phyloP scores from a whole-genome alignment of 345 rosid genomes.

The Gossypium raimondii region DNA sequence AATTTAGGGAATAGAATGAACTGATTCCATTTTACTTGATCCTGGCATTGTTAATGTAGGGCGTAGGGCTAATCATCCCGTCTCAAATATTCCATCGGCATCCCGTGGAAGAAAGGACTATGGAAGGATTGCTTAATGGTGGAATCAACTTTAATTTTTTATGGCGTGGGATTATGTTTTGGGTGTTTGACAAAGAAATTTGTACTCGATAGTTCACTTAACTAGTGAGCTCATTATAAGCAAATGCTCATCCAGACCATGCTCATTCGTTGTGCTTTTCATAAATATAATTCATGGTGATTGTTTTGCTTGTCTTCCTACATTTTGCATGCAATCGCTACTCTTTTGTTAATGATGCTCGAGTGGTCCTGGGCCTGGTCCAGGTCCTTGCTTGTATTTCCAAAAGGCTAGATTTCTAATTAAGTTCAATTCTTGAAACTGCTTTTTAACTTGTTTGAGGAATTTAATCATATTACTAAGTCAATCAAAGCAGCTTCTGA shows the following conservation, averaged over 20 bases:
- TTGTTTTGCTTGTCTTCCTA: slow-evolving; percentile 24
- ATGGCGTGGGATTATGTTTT: slow-evolving; percentile 40
- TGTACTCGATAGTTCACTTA: slow-evolving; percentile 55
- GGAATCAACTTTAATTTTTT: slow-evolving; percentile 32
- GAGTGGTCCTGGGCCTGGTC: slow-evolving; percentile 1
- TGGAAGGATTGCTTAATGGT: slow-evolving; percentile 71
- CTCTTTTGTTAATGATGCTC: slow-evolving; percentile 19
- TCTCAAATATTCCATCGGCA: slow-evolving; percentile 65
- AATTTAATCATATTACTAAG: not conserved
- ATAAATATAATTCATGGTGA: slow-evolving; percentile 40
- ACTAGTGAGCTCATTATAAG: slow-evolving; percentile 54
- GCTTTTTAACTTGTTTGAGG: slow-evolving; percentile 1
- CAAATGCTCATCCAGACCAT: slow-evolving; percentile 34
- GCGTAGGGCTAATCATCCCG: slow-evolving; percentile 69
- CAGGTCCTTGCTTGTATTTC: not conserved
- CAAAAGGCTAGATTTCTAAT: not conserved
- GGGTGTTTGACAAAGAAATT: slow-evolving; percentile 48
- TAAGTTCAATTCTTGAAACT: slow-evolving; percentile 4
- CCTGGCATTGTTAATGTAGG: slow-evolving; percentile 44
- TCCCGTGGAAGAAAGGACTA: slow-evolving; percentile 85
- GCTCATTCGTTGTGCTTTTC: slow-evolving; percentile 48
- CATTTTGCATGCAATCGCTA: slow-evolving; percentile 16
- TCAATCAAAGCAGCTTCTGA: not conserved
- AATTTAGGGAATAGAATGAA: slow-evolving; percentile 2
- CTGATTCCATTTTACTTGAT: slow-evolving; percentile 19